A percentile compares a stretch with the other conserved stretches of the same genome.
These are phyloP conservation scores for Ceratobasidium sp. DNA, from an alignment of 1,284 basidiomycete genomes.

Conservation along the genomic window DNA sequence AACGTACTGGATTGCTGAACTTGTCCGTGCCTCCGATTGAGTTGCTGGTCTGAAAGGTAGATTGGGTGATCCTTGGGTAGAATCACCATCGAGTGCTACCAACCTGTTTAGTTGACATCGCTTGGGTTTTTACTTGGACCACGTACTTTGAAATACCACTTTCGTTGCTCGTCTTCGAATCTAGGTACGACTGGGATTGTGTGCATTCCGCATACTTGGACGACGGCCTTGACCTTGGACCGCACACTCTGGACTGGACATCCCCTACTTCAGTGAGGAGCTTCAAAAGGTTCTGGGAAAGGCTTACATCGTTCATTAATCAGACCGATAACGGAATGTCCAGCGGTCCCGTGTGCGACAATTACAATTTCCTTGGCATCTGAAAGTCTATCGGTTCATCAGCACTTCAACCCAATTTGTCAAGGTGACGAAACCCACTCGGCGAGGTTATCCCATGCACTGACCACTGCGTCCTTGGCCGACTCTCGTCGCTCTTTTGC, in stretches of 20 bases:
- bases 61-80: constrained; percentile 64
- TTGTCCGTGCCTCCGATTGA: constrained; percentile 65
- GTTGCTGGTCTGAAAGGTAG: constrained; percentile 57
- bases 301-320: constrained; percentile 69
- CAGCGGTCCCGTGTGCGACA: constrained; percentile 87
- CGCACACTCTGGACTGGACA: constrained; percentile 52
- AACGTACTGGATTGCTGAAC: constrained; percentile 51
- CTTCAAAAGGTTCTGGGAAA: not conserved
- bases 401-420: not conserved
- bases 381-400: constrained; percentile 61
- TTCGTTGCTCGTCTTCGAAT: constrained; percentile 57
- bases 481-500: constrained; percentile 46
- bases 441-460: constrained; percentile 96
- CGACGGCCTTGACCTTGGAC: constrained; percentile 67
- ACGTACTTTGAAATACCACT: constrained; percentile 70
- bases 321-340: constrained; percentile 74
- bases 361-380: constrained; percentile 75
- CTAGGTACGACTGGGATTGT: constrained; percentile 62
- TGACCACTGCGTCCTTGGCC: constrained; percentile 69
- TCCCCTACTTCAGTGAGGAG: constrained; percentile 26
- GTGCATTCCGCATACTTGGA: constrained; percentile 77
- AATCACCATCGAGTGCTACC: constrained; percentile 68
- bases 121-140: too few relatives aligned
- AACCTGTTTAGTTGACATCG: constrained; percentile 28
- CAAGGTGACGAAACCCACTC: constrained; percentile 59